Evolutionary conservation across 192 early-diverging fungal genomes (phyloP).

Genomic region (Kappamyces sp.): DNA sequence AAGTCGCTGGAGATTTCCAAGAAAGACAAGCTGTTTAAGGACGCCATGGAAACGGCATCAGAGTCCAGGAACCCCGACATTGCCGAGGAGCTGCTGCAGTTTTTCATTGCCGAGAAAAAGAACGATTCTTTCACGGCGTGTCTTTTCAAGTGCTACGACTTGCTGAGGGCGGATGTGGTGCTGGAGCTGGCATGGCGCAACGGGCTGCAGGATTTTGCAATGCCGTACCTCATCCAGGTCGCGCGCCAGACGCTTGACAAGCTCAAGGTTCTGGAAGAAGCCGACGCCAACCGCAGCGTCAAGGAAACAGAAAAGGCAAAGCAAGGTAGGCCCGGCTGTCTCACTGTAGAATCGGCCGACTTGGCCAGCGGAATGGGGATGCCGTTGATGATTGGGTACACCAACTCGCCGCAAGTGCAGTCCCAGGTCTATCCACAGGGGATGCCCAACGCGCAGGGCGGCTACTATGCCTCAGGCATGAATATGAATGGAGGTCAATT

Average conservation of each 20-base stretch:
- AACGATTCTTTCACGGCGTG: slow-evolving; percentile 93
- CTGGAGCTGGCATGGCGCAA: slow-evolving; percentile 92
- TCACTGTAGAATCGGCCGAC: slow-evolving; percentile 46
- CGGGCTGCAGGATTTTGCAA: slow-evolving; percentile 84
- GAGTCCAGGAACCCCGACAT: slow-evolving; percentile 80
- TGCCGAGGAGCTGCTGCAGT: slow-evolving; percentile 91
- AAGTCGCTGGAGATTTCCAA: slow-evolving; percentile 93
- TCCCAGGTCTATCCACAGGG: too few species aligned
- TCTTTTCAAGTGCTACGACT: slow-evolving; percentile 91
- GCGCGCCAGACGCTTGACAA: slow-evolving; percentile 60
- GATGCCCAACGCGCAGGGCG: too few species aligned
- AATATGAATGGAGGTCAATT: too few species aligned
- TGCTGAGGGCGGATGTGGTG: slow-evolving; percentile 88
- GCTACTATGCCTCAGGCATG: too few species aligned
- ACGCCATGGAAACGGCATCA: slow-evolving; percentile 98
- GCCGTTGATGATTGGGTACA: slow-evolving; percentile 69
- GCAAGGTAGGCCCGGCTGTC: slow-evolving; percentile 31
- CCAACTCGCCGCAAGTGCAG: slow-evolving; percentile 22
- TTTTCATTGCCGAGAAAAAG: slow-evolving; percentile 88
- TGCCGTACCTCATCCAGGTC: slow-evolving; percentile 95
- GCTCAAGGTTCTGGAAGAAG: slow-evolving; percentile 51
- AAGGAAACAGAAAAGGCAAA: slow-evolving; percentile 56
- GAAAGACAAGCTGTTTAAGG: slow-evolving; percentile 95
- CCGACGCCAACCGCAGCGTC: slow-evolving; percentile 31
- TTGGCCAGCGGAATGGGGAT: slow-evolving; percentile 66